Percentiles rank a stretch among this genome's conserved stretches.
These are phyloP conservation scores for Rosa rugosa DNA, from an alignment of 306 rosid genomes.

Conservation along the genomic window DNA sequence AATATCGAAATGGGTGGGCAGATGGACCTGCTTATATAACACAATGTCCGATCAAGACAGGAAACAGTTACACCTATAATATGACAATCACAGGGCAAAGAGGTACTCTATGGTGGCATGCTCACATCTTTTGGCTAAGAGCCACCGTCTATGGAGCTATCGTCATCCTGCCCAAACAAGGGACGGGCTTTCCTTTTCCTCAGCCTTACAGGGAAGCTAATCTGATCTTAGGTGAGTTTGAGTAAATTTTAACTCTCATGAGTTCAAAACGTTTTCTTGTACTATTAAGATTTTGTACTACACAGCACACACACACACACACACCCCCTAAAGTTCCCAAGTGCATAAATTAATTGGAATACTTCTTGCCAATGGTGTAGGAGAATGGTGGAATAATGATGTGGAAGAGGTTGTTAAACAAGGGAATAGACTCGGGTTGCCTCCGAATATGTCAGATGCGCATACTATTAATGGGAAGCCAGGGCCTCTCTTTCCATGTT, in stretches of 20 bases:
- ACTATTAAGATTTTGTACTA: background rate
- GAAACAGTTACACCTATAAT: slow-evolving; percentile 26
- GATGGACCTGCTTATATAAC: slow-evolving; percentile 44
- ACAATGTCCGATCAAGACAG: slow-evolving; percentile 39
- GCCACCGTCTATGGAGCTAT: slow-evolving; percentile 42
- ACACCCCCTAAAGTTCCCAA: background rate
- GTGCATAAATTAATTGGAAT: background rate
- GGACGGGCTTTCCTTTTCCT: slow-evolving; percentile 29
- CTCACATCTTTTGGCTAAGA: slow-evolving; percentile 40
- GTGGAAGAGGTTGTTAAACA: slow-evolving; percentile 35
- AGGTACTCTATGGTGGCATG: slow-evolving; percentile 47
- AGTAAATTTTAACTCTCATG: background rate
- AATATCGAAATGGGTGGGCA: slow-evolving; percentile 42
- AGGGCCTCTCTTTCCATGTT: background rate
- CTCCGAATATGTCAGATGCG: slow-evolving; percentile 39
- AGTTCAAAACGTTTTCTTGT: background rate
- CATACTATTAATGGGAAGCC: slow-evolving; percentile 39
- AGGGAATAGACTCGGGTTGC: slow-evolving; percentile 40
- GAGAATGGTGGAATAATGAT: slow-evolving; percentile 44
- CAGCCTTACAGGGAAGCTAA: slow-evolving; percentile 30
- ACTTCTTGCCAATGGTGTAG: slow-evolving; percentile 14
- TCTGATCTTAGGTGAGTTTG: slow-evolving; percentile 28
- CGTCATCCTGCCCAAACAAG: slow-evolving; percentile 31
- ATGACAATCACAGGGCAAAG: slow-evolving; percentile 38
- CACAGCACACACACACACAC: background rate